A percentile compares a stretch with the other conserved stretches of the same genome.
Evolutionary conservation across 352 stramenopile genomes (phyloP).

Genomic region (Phytophthora syringae): DNA sequence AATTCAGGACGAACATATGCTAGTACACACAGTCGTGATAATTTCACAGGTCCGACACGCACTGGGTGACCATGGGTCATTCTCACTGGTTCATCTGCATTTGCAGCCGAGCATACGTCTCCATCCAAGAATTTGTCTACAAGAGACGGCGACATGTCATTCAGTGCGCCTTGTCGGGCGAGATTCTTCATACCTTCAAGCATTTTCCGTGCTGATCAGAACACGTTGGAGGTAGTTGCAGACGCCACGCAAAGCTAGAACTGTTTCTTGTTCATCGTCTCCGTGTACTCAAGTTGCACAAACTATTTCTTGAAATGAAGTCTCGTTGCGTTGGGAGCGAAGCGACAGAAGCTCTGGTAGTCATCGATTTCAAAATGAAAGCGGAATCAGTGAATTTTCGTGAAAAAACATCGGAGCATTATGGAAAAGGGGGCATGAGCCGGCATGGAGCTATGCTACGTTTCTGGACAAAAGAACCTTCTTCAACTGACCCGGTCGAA

Average conservation of each 20-base stretch:
- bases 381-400: constrained; percentile 13
- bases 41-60: too few relatives aligned
- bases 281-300: constrained; percentile 4
- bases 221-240: too few relatives aligned
- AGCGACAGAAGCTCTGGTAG: constrained; percentile 14
- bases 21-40: too few relatives aligned
- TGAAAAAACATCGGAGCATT: constrained; percentile 13
- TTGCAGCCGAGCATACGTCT: too few relatives aligned
- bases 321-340: neutral
- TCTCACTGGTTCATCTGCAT: too few relatives aligned
- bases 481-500: neutral
- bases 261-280: constrained; percentile 18
- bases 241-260: constrained; percentile 6
- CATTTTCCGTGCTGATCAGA: too few relatives aligned
- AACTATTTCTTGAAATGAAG: constrained; percentile 10
- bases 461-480: constrained; percentile 2
- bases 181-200: too few relatives aligned
- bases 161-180: too few relatives aligned
- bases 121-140: too few relatives aligned
- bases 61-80: too few relatives aligned
- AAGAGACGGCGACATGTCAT: too few relatives aligned
- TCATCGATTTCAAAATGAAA: constrained; percentile 25
- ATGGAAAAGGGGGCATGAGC: constrained; percentile 16
- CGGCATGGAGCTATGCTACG: constrained; percentile 16
- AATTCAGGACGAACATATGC: too few relatives aligned